phyloP scores from a whole-genome alignment of 179 eudicot genomes.

The Spergularia azorica region DNA sequence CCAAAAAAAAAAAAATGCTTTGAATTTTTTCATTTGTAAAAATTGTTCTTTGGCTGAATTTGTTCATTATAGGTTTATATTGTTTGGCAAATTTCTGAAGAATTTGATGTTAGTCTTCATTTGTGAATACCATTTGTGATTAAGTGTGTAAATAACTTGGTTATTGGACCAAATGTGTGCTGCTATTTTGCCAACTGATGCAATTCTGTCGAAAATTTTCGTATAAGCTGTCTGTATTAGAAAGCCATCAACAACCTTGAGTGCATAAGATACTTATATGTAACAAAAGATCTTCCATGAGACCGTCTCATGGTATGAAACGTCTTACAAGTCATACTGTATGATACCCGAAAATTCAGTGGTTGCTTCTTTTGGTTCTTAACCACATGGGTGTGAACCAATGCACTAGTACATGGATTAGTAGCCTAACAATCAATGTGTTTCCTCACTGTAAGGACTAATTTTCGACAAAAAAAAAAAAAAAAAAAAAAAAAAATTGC shows the following conservation, averaged over 20 bases:
- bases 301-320: too few relatives aligned
- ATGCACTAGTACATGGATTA: conserved; percentile 7
- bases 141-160: conserved; percentile 4
- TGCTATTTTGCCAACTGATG: neutral
- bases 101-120: conserved; percentile 1
- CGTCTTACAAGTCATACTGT: neutral
- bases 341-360: neutral
- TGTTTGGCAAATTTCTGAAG: conserved; percentile 13
- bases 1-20: neutral
- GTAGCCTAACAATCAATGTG: neutral
- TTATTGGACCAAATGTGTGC: conserved; percentile 6
- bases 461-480: neutral
- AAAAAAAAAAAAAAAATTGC: conserved; percentile 15
- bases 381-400: neutral
- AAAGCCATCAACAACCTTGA: too few relatives aligned
- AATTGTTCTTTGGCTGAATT: conserved; percentile 21
- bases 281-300: neutral
- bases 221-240: too few relatives aligned
- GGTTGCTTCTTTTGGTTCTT: neutral
- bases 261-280: neutral
- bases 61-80: conserved; percentile 14
- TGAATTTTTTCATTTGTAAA: conserved; percentile 12
- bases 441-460: conserved; percentile 1
- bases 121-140: conserved; percentile 11
- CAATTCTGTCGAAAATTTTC: neutral